Percentiles rank a stretch among this genome's conserved stretches.
Conservation (phyloP, 805 yeast species). For the Metschnikowia orientalis region DNA sequence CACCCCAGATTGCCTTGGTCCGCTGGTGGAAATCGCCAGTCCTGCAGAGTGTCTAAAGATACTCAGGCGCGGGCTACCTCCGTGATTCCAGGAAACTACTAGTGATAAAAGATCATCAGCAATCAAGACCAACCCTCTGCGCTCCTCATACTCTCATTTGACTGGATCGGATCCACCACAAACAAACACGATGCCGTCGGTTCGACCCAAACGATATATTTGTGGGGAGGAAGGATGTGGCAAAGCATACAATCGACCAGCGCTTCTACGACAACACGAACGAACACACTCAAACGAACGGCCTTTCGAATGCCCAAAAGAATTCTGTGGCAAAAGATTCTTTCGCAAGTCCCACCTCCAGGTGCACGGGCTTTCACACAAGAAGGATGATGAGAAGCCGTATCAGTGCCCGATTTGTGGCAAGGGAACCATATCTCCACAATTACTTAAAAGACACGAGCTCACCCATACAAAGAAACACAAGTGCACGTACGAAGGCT, state of each 20-base stretch:
- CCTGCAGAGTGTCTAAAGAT: too few species aligned
- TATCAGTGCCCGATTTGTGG: constrained; percentile 69
- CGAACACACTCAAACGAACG: constrained; percentile 76
- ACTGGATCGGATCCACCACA: too few species aligned
- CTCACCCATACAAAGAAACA: constrained; percentile 57
- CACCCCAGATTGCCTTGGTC: too few species aligned
- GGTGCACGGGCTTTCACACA: constrained; percentile 70
- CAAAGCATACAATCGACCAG: constrained; percentile 77
- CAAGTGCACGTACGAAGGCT: constrained; percentile 55
- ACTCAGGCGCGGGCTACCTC: too few species aligned
- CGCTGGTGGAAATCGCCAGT: too few species aligned
- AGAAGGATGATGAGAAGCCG: constrained; percentile 52
- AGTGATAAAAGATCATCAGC: not conserved
- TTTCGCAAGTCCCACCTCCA: constrained; percentile 74
- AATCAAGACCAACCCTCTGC: not conserved
- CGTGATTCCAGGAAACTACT: too few species aligned
- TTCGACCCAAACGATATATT: constrained; percentile 53
- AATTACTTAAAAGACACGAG: constrained; percentile 81
- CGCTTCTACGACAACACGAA: constrained; percentile 75
- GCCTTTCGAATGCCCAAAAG: constrained; percentile 60
- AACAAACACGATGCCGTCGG: constrained; percentile 12
- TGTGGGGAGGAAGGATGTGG: constrained; percentile 67
- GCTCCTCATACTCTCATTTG: not conserved
- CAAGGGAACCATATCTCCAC: constrained; percentile 75
- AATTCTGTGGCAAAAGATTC: constrained; percentile 60